Evolutionary conservation across 2,329 filamentous ascomycete genomes (phyloP), one percentile per base, ranked within the genome.

Genomic region (Xylaria hypoxylon): DNA sequence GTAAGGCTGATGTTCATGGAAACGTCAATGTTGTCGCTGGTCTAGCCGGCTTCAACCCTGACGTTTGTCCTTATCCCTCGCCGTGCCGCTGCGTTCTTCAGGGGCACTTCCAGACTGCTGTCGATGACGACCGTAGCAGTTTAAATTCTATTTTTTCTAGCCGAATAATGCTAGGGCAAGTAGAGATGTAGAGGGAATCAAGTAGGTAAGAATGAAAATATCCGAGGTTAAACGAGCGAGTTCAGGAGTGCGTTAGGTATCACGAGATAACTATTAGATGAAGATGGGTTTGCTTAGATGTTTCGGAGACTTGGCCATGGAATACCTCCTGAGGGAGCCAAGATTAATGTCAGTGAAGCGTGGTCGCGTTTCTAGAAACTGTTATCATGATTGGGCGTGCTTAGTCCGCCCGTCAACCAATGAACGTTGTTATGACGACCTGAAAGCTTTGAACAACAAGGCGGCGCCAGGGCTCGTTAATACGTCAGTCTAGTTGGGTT

Each of bases 371-470:
- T 77, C 77, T 77, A 74, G 73, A 72, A 78, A 73, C 73, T 77
- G 77, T 79, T 71, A 77, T 80, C 77, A 80, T 83, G 81, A 84
- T 84, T 83, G 82, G 82, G 71, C 71, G 73, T 73, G 67, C 68
- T 68, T 75, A 71, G 42, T 62, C 68, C 70, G 68, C 65, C 72
- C 72, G 22, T 74, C 75, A 77, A 79, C 82, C 81, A 83, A 83
- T 81, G 77, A 78, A 80, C 62, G 74, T 68, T 66, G 67, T 69
- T 72, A 68, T 72, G 71, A 72, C 71, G 64, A 72, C 70, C 64
- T 72, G 69, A 71, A 70, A 68, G 68, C 71, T 72, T 51, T 74
- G 69, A 70, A 74, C 65, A 71, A 75, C 72, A 72, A 76, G 74
- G 71, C 72, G 71, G 68, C 72, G 71, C 69, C 74, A 72, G 73